Conservation (phyloP, 805 yeast species). For the Spathaspora gorwiae region DNA sequence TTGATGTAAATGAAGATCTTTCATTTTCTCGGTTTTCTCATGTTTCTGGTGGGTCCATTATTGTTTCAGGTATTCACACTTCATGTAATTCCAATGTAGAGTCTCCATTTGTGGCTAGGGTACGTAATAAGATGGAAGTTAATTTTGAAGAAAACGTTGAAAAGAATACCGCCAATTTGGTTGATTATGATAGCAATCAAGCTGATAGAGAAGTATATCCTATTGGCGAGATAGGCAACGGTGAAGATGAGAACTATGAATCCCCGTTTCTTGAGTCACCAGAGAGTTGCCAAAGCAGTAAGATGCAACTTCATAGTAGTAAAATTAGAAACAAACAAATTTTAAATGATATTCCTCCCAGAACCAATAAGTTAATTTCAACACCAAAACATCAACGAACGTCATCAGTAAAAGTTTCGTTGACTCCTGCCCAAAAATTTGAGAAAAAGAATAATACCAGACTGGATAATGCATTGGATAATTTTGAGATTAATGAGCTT, state of each 20-base stretch:
- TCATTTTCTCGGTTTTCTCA: slow-evolving; percentile 38
- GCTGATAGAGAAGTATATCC: background rate
- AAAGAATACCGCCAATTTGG: background rate
- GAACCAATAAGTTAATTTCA: background rate
- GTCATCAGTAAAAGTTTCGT: slow-evolving; percentile 34
- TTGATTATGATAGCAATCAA: background rate
- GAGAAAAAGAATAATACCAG: slow-evolving; percentile 40
- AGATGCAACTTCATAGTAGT: background rate
- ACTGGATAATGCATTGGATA: slow-evolving; percentile 39
- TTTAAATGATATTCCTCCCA: background rate
- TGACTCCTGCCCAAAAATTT: slow-evolving; percentile 50
- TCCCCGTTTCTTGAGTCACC: slow-evolving; percentile 5
- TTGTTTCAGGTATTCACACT: slow-evolving; percentile 5
- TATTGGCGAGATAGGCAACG: background rate
- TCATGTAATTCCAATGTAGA: slow-evolving; percentile 5
- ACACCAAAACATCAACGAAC: slow-evolving; percentile 20
- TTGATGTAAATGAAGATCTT: slow-evolving; percentile 17
- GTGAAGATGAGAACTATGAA: slow-evolving; percentile 3
- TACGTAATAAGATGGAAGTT: slow-evolving; percentile 19
- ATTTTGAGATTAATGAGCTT: slow-evolving; percentile 52
- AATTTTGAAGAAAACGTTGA: slow-evolving; percentile 6
- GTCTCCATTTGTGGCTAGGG: slow-evolving; percentile 27
- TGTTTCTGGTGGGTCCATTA: slow-evolving; percentile 18
- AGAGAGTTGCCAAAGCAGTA: background rate
- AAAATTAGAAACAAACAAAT: background rate